These are phyloP conservation scores for Saturnispora sanitii DNA, from an alignment of 805 yeast genomes.

Conservation along the genomic window DNA sequence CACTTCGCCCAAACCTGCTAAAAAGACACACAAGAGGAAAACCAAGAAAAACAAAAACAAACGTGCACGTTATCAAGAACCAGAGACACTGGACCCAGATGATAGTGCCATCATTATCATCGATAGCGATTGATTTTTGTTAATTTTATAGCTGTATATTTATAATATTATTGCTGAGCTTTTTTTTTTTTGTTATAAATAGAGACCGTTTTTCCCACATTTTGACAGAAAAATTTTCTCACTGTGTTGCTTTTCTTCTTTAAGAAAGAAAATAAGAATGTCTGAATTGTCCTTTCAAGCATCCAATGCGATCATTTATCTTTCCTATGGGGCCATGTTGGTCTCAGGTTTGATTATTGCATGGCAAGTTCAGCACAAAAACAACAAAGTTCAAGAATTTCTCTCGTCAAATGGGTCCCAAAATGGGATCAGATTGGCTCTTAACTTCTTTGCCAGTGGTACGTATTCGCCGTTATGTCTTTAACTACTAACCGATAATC, in stretches of 20 bases:
- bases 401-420: slow-evolving; percentile 75
- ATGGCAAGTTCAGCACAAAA: slow-evolving; percentile 36
- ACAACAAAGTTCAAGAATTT: slow-evolving; percentile 37
- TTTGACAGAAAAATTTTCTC: not conserved
- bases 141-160: not conserved
- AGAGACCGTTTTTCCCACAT: not conserved
- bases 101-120: slow-evolving; percentile 10
- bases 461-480: slow-evolving; percentile 30
- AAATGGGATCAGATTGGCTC: slow-evolving; percentile 67
- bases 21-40: not conserved
- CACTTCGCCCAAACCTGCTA: not conserved
- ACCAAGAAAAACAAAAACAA: slow-evolving; percentile 1
- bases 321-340: slow-evolving; percentile 47
- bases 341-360: slow-evolving; percentile 52
- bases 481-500: slow-evolving; percentile 8
- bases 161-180: slow-evolving; percentile 2
- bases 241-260: not conserved
- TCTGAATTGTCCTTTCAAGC: slow-evolving; percentile 33
- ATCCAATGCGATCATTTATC: slow-evolving; percentile 54
- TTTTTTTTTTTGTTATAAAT: not conserved
- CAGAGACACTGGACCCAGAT: slow-evolving; percentile 3
- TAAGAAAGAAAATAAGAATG: slow-evolving; percentile 10
- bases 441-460: slow-evolving; percentile 89
- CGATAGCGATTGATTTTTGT: slow-evolving; percentile 9
- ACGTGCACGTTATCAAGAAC: too few species aligned